Percentiles rank a stretch among this genome's conserved stretches.
These are phyloP conservation scores for Paspalum notatum DNA, from an alignment of 176 grass and related monocot genomes.

Conservation along the genomic window DNA sequence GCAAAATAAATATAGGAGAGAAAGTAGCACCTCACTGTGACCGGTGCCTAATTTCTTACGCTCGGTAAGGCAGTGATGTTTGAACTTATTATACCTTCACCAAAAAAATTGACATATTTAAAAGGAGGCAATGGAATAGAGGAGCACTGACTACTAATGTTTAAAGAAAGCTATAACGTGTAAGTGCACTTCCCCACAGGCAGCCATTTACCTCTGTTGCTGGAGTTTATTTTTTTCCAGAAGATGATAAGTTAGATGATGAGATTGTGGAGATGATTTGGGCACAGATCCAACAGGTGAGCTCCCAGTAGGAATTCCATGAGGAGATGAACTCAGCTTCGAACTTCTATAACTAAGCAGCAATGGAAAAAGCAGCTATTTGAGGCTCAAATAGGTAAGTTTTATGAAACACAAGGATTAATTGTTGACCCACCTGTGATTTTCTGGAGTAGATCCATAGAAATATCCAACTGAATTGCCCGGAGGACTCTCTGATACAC, in stretches of 20 bases:
- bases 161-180: neutral
- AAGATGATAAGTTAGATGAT: conserved; percentile 90
- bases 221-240: conserved; percentile 95
- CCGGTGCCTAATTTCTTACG: conserved; percentile 93
- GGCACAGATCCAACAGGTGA: conserved; percentile 93
- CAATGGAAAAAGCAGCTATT: conserved; percentile 29
- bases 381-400: conserved; percentile 10
- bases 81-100: conserved; percentile 97
- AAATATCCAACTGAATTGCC: conserved; percentile 95
- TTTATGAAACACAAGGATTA: conserved; percentile 20
- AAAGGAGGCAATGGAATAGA: conserved; percentile 23
- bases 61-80: conserved; percentile 78
- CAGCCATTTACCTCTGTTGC: conserved; percentile 82
- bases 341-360: conserved; percentile 57
- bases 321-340: conserved; percentile 82
- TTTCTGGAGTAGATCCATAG: conserved; percentile 97
- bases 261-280: conserved; percentile 91
- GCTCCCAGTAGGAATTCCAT: conserved; percentile 72
- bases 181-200: neutral
- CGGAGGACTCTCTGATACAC: conserved; percentile 88
- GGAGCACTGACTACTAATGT: neutral
- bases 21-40: conserved; percentile 74
- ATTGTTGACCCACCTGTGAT: conserved; percentile 59
- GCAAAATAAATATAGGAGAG: conserved; percentile 29
- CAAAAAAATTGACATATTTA: conserved; percentile 41